Evolutionary conservation across 2,329 filamentous ascomycete species (phyloP).

Genomic region (Aureobasidium sp.): DNA sequence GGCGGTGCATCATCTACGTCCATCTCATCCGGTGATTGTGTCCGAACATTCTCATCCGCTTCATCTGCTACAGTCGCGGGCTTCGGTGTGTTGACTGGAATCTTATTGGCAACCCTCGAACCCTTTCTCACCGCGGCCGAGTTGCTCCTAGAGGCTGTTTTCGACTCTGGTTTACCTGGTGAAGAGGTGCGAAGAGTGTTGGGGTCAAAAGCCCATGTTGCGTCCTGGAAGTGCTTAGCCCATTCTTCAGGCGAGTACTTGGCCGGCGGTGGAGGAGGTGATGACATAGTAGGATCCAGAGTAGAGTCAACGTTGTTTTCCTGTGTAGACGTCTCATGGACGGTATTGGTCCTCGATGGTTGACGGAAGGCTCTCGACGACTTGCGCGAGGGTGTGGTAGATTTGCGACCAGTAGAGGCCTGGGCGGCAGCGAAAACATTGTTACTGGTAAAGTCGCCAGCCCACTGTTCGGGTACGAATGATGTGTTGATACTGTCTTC

Average conservation of each 20-base stretch:
- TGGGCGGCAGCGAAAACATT: constrained; percentile 29
- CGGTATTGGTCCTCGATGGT: not conserved
- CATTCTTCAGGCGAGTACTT: constrained; percentile 36
- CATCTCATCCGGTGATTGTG: constrained; percentile 34
- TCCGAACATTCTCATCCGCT: constrained; percentile 20
- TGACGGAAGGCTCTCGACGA: constrained; percentile 4
- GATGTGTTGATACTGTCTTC: constrained; percentile 42
- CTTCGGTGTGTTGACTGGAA: not conserved
- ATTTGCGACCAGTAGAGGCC: constrained; percentile 21
- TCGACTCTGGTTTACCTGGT: not conserved
- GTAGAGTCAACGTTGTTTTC: not conserved
- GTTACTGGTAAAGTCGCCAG: constrained; percentile 35
- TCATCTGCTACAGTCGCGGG: constrained; percentile 15
- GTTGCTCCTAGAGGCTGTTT: constrained; percentile 4
- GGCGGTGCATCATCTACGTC: constrained; percentile 36
- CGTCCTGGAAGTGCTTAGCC: constrained; percentile 35
- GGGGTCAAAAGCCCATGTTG: constrained; percentile 27
- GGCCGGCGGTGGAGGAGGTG: constrained; percentile 10
- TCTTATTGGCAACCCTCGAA: constrained; percentile 4
- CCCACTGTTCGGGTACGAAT: constrained; percentile 39
- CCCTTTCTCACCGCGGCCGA: not conserved
- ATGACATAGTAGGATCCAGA: not conserved
- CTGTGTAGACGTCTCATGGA: not conserved
- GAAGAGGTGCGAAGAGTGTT: constrained; percentile 4
- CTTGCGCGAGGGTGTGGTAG: constrained; percentile 13